Evolutionary conservation across 1,284 basidiomycete species (phyloP).

Genomic region (Waitea zeae): DNA sequence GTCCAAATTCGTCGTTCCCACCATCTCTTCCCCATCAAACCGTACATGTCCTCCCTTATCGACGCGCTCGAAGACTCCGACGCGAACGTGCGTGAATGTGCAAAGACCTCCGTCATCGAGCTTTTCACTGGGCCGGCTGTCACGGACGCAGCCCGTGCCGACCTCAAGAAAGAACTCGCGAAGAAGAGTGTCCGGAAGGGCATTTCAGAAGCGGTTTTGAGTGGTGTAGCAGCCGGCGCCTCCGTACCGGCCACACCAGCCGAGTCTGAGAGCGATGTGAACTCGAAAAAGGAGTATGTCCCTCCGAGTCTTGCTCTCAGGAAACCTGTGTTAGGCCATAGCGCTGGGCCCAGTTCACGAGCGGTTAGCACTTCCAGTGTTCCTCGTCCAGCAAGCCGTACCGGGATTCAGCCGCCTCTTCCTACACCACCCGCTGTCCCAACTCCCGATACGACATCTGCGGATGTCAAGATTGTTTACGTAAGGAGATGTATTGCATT

Average conservation of each 20-base stretch:
- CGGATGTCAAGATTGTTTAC: conserved; percentile 56
- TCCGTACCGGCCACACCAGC: conserved; percentile 19
- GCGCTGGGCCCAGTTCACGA: conserved; percentile 13
- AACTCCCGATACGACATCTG: conserved; percentile 18
- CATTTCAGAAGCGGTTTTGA: conserved; percentile 56
- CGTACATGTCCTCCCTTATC: conserved; percentile 70
- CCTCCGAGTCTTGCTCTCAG: conserved; percentile 56
- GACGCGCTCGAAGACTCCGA: conserved; percentile 84
- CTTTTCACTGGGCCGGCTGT: conserved; percentile 74
- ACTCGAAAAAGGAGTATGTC: conserved; percentile 36
- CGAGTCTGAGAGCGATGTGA: conserved; percentile 22
- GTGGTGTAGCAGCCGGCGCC: conserved; percentile 33
- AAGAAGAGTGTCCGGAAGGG: conserved; percentile 77
- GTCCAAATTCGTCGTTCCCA: conserved; percentile 50
- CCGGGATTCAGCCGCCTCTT: conserved; percentile 29
- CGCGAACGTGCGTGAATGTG: conserved; percentile 74
- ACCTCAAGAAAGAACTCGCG: conserved; percentile 83
- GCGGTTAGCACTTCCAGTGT: no score
- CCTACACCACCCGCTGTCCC: conserved; percentile 23
- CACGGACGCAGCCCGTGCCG: conserved; percentile 73
- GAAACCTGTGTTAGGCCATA: conserved; percentile 9
- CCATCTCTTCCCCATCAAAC: conserved; percentile 65
- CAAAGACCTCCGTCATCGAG: conserved; percentile 64
- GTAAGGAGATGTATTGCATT: conserved; percentile 23
- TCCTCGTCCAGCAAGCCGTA: conserved; percentile 7